These are phyloP conservation scores for Tylopilus sp. DNA, from an alignment of 1,284 basidiomycete species.

Conservation along the genomic window DNA sequence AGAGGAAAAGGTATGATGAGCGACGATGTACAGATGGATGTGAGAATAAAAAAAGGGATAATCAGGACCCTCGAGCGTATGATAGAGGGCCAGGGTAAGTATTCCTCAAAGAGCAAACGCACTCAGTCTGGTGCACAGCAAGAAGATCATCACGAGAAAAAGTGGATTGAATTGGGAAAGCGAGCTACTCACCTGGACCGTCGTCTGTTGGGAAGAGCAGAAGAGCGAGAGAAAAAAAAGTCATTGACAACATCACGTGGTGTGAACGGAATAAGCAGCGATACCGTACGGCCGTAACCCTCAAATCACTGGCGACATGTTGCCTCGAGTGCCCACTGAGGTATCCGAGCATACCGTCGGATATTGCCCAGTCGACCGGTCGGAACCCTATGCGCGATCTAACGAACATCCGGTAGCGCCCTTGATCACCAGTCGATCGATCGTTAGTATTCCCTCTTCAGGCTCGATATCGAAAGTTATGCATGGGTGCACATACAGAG, in stretches of 20 bases:
- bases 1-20: conserved; percentile 16
- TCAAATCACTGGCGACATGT: too few relatives aligned
- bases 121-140: conserved; percentile 52
- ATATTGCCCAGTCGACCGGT: too few relatives aligned
- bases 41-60: background rate
- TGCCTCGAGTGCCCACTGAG: too few relatives aligned
- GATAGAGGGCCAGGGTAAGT: conserved; percentile 41
- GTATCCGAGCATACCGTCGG: too few relatives aligned
- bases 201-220: background rate
- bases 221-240: background rate
- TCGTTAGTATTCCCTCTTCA: too few relatives aligned
- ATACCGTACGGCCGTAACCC: too few relatives aligned
- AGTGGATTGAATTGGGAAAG: background rate
- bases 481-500: too few relatives aligned
- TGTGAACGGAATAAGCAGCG: background rate
- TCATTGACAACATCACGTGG: background rate
- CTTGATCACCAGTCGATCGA: too few relatives aligned
- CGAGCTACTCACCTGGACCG: conserved; percentile 12
- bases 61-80: conserved; percentile 51
- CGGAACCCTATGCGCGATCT: too few relatives aligned
- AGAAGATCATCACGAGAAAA: conserved; percentile 40
- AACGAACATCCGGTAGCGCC: too few relatives aligned
- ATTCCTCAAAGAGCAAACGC: conserved; percentile 45
- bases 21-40: background rate
- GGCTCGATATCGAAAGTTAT: too few relatives aligned